phyloP scores from a whole-genome alignment of 768 basidiomycete species.

The Mycena albidolilacea region DNA sequence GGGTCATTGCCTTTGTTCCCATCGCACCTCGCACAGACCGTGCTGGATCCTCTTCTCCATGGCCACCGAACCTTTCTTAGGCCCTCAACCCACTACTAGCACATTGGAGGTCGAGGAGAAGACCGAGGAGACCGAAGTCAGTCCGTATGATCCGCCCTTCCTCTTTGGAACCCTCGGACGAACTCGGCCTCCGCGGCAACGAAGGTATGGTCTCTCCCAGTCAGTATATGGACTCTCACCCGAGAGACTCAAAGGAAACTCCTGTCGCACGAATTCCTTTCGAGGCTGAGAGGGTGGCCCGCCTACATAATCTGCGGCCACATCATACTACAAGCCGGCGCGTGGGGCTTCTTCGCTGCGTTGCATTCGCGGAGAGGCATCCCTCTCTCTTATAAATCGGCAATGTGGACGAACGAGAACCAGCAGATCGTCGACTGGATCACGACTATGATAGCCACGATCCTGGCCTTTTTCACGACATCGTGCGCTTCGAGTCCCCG shows the following conservation, averaged over 20 bases:
- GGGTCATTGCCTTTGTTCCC: no score
- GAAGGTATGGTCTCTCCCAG: no score
- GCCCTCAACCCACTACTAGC: no score
- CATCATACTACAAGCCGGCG: not conserved
- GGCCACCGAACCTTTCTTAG: no score
- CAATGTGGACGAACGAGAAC: not conserved
- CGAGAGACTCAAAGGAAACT: not conserved
- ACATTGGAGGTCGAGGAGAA: no score
- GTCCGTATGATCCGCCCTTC: no score
- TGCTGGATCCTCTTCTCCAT: no score
- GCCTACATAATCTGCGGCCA: not conserved
- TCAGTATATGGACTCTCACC: no score
- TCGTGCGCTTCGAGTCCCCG: not conserved
- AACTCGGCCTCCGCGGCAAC: no score
- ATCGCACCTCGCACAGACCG: no score
- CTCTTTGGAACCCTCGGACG: no score
- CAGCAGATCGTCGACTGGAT: not conserved
- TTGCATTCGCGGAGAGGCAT: not conserved
- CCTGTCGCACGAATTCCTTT: not conserved
- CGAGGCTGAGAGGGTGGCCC: not conserved
- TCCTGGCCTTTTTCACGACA: not conserved
- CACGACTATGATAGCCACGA: not conserved
- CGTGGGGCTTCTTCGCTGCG: not conserved
- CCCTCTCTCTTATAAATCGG: not conserved
- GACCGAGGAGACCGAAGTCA: no score